Conservation (phyloP, 805 yeast genomes). For the Cyberlindnera mrakii region DNA sequence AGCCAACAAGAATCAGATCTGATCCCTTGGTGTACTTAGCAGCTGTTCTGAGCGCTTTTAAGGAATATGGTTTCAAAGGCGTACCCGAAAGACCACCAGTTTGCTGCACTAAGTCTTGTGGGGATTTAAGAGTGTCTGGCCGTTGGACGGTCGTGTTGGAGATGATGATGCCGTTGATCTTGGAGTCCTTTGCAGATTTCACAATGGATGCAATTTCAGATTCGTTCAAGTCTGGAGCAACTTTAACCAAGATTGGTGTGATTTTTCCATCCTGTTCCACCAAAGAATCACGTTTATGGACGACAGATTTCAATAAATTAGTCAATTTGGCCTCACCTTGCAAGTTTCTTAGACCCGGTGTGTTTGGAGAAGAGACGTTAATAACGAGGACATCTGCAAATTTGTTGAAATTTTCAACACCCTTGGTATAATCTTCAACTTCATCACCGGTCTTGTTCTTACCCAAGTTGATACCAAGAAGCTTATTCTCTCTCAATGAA, state of each 20-base stretch:
- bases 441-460: constrained; percentile 92
- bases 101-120: constrained; percentile 42
- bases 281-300: constrained; percentile 58
- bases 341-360: constrained; percentile 87
- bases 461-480: constrained; percentile 82
- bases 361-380: constrained; percentile 92
- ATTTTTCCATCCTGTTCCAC: constrained; percentile 34
- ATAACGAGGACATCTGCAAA: constrained; percentile 85
- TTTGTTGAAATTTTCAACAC: constrained; percentile 76
- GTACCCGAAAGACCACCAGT: constrained; percentile 91
- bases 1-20: constrained; percentile 74
- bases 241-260: constrained; percentile 84
- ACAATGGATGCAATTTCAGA: constrained; percentile 80
- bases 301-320: constrained; percentile 58
- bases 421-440: constrained; percentile 75
- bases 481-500: constrained; percentile 56
- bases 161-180: constrained; percentile 86
- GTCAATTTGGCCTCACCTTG: constrained; percentile 75
- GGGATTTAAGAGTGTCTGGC: constrained; percentile 55
- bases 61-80: constrained; percentile 76
- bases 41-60: constrained; percentile 63
- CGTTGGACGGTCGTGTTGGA: constrained; percentile 90
- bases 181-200: constrained; percentile 64
- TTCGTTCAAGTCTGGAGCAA: constrained; percentile 89
- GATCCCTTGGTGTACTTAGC: constrained; percentile 74